Evolutionary conservation across 192 early-diverging fungal genomes (phyloP).

Genomic region (Backusella parvicylindrica): DNA sequence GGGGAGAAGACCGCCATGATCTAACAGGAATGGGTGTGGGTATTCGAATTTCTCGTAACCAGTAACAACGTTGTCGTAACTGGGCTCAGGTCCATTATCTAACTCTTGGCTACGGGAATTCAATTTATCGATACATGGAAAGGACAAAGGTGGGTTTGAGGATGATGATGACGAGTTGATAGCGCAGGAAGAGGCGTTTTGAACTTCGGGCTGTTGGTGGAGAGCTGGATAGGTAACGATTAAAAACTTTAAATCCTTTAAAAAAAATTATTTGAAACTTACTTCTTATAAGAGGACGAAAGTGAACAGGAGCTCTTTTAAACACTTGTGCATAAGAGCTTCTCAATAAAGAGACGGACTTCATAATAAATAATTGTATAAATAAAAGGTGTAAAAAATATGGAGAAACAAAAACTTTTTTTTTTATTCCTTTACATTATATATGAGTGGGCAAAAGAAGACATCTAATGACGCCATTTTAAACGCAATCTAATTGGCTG

Average conservation of each 20-base stretch:
- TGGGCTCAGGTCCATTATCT: constrained; percentile 75
- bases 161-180: constrained; percentile 8
- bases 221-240: background rate
- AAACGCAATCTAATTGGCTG: background rate
- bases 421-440: background rate
- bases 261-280: background rate
- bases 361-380: background rate
- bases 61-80: constrained; percentile 76
- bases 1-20: constrained; percentile 81
- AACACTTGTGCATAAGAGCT: background rate
- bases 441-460: background rate
- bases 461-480: constrained; percentile 6
- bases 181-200: background rate
- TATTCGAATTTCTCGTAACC: constrained; percentile 70
- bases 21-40: constrained; percentile 64
- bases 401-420: background rate
- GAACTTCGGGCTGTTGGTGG: background rate
- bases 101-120: constrained; percentile 58
- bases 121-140: constrained; percentile 73
- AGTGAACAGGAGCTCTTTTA: background rate
- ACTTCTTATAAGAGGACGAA: background rate
- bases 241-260: background rate
- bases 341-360: background rate
- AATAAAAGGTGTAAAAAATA: constrained; percentile 2
- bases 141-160: constrained; percentile 63